Conservation (phyloP, 495 filamentous ascomycete species). For the Podospora comata region DNA sequence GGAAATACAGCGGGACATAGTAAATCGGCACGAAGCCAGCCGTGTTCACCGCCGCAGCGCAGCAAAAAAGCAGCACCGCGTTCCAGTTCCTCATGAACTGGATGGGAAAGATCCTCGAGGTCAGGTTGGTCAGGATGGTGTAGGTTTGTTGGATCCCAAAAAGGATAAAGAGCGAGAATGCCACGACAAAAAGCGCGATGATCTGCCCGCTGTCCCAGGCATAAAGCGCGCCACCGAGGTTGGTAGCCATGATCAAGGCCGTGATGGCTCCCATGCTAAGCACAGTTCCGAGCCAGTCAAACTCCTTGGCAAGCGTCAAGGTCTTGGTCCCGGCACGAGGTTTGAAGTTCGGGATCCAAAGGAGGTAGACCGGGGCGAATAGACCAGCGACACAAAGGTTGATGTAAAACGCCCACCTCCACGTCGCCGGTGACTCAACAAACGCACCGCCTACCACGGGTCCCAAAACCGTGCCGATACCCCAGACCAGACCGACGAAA, state of each 20-base stretch:
- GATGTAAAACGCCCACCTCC: slow-evolving; percentile 69
- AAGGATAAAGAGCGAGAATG: slow-evolving; percentile 48
- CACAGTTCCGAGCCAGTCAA: slow-evolving; percentile 45
- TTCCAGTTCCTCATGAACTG: slow-evolving; percentile 46
- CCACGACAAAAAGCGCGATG: slow-evolving; percentile 52
- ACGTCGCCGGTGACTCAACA: slow-evolving; percentile 45
- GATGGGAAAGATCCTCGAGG: slow-evolving; percentile 51
- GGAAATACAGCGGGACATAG: slow-evolving; percentile 57
- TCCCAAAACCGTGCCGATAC: slow-evolving; percentile 52
- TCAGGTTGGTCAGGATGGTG: slow-evolving; percentile 43
- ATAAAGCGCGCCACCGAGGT: slow-evolving; percentile 54
- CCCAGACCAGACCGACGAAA: slow-evolving; percentile 46
- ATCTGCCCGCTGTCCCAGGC: slow-evolving; percentile 50
- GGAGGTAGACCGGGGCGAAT: slow-evolving; percentile 55
- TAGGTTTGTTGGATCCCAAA: slow-evolving; percentile 52
- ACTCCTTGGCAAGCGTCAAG: slow-evolving; percentile 33
- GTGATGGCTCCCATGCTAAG: slow-evolving; percentile 41
- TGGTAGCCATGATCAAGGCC: slow-evolving; percentile 48
- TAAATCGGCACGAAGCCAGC: slow-evolving; percentile 42
- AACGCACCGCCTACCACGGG: slow-evolving; percentile 65
- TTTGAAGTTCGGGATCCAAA: slow-evolving; percentile 48
- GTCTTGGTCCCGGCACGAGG: slow-evolving; percentile 36
- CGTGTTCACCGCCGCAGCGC: slow-evolving; percentile 35
- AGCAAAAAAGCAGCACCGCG: slow-evolving; percentile 44
- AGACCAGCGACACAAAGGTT: slow-evolving; percentile 58